These are phyloP conservation scores for Paecilomyces dactylethromorphus DNA, from an alignment of 2,329 filamentous ascomycete species.

Conservation along the genomic window DNA sequence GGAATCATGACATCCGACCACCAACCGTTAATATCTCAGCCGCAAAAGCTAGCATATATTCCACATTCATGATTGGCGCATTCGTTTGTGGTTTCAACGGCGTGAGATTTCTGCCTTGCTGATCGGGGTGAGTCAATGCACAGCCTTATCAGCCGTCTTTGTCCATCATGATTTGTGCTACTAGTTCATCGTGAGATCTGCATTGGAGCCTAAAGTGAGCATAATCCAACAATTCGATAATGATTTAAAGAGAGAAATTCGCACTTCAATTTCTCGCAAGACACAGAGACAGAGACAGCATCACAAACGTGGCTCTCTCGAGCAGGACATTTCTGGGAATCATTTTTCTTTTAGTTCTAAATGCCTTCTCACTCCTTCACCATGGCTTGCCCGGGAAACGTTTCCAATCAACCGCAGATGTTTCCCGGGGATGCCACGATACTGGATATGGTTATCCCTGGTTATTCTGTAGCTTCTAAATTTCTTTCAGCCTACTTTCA, in stretches of 20 bases:
- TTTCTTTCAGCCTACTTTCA: slow-evolving; percentile 51
- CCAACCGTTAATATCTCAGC: background rate
- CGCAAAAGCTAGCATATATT: background rate
- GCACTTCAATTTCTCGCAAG: background rate
- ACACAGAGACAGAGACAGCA: no score
- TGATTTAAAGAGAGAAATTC: background rate
- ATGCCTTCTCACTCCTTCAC: slow-evolving; percentile 1
- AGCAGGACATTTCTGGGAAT: background rate
- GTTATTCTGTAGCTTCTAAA: slow-evolving; percentile 53
- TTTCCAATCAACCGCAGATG: background rate
- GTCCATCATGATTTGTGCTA: background rate
- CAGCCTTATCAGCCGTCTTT: background rate
- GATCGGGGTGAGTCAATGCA: background rate
- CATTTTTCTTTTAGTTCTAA: background rate
- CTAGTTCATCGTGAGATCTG: background rate
- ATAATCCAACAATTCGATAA: background rate
- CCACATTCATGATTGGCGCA: background rate
- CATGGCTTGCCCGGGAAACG: background rate
- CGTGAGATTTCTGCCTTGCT: background rate
- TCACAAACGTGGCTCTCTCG: background rate
- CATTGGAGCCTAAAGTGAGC: background rate
- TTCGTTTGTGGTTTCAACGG: background rate
- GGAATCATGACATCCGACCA: background rate
- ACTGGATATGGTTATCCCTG: slow-evolving; percentile 60
- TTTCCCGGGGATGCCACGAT: slow-evolving; percentile 14